Evolutionary conservation across 2,329 filamentous ascomycete genomes (phyloP).

Genomic region (Sporothrix phasma): DNA sequence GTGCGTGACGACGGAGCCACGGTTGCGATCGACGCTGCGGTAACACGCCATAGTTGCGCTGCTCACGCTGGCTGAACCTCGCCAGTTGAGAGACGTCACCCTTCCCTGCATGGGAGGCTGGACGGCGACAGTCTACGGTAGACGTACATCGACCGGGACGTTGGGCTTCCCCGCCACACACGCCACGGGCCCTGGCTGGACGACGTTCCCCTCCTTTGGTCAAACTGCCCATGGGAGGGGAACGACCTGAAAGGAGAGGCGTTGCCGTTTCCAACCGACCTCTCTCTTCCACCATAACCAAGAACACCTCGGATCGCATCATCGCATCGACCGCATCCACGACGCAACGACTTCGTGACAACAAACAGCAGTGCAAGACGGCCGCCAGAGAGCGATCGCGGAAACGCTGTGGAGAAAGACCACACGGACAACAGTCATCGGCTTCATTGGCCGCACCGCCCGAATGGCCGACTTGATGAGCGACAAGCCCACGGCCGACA

Average conservation of each 20-base stretch:
- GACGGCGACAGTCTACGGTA: background rate
- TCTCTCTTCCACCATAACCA: background rate
- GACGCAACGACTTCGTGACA: background rate
- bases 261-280: too few species aligned
- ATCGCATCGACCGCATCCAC: background rate
- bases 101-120: background rate
- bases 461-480: background rate
- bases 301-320: too few species aligned
- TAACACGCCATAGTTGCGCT: background rate
- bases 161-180: too few species aligned
- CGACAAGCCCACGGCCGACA: constrained; percentile 30
- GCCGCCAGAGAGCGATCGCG: too few species aligned
- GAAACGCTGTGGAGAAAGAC: too few species aligned
- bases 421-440: background rate
- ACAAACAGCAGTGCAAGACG: too few species aligned
- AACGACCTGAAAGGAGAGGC: too few species aligned
- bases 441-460: background rate
- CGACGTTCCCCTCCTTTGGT: background rate
- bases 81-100: too few species aligned
- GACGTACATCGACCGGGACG: background rate
- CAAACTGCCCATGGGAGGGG: too few species aligned
- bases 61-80: too few species aligned
- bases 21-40: background rate
- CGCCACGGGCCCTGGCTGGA: background rate
- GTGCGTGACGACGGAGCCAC: background rate